Conservation (phyloP, 2,329 filamentous ascomycete species). For the Cercospora beticola region DNA sequence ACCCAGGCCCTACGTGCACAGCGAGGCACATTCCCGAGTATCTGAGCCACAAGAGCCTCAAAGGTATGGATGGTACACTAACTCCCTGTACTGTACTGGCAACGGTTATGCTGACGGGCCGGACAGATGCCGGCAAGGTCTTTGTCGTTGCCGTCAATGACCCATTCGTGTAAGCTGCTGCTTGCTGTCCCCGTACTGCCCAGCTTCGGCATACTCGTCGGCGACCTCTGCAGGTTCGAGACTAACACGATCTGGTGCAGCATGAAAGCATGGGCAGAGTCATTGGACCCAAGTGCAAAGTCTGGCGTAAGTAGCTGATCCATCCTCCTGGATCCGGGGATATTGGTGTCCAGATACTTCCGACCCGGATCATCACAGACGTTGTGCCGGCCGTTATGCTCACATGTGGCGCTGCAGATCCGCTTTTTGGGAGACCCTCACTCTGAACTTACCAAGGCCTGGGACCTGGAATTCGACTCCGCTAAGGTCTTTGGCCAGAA, state of each 20-base stretch:
- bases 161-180: constrained; percentile 71
- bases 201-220: background rate
- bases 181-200: background rate
- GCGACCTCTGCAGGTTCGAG: constrained; percentile 5
- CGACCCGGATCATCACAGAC: background rate
- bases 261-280: constrained; percentile 84
- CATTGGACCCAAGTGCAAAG: constrained; percentile 70
- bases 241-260: constrained; percentile 10
- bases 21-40: constrained; percentile 80
- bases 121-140: constrained; percentile 65
- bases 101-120: background rate
- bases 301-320: constrained; percentile 62
- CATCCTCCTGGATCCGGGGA: constrained; percentile 1
- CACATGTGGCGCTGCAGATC: constrained; percentile 55
- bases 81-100: background rate
- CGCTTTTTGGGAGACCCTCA: constrained; percentile 85
- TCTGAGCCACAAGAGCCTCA: constrained; percentile 74
- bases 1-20: constrained; percentile 59
- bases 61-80: constrained; percentile 47
- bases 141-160: constrained; percentile 94
- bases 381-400: background rate
- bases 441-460: constrained; percentile 74
- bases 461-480: constrained; percentile 81
- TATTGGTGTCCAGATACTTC: background rate
- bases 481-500: constrained; percentile 75